Evolutionary conservation across 108 stramenopile species (phyloP).

Genomic region (Cyclotella choctawhatcheeana): DNA sequence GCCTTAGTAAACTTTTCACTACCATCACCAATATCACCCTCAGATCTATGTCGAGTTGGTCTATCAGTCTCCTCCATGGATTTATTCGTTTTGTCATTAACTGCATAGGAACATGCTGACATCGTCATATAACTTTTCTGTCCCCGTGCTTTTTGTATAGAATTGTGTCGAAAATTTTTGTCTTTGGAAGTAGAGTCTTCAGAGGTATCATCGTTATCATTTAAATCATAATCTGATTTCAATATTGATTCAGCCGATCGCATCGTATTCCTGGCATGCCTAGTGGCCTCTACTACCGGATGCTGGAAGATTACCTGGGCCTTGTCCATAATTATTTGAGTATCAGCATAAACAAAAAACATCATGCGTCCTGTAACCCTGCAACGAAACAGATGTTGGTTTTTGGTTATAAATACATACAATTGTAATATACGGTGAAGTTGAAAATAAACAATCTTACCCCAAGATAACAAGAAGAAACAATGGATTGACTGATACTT

Average conservation of each 20-base stretch:
- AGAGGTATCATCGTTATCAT: neutral
- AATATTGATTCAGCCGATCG: neutral
- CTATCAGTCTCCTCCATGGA: no score
- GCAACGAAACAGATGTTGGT: no score
- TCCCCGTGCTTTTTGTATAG: neutral
- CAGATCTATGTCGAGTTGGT: no score
- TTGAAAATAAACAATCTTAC: neutral
- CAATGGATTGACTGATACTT: constrained; percentile 1
- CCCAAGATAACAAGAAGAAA: neutral
- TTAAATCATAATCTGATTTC: neutral
- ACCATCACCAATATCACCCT: no score
- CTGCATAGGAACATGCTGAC: neutral
- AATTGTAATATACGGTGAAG: no score
- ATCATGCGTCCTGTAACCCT: no score
- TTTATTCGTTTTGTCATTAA: no score
- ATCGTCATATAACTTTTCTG: neutral
- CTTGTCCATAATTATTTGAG: neutral
- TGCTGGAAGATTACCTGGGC: neutral
- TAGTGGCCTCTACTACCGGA: neutral
- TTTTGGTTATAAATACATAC: no score
- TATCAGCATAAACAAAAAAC: constrained; percentile 5
- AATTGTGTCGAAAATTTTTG: no score
- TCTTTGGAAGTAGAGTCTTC: neutral
- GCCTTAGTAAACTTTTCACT: no score
- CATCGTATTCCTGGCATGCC: neutral